phyloP scores from a whole-genome alignment of 2,329 filamentous ascomycete genomes.

The Madurella fahalii region DNA sequence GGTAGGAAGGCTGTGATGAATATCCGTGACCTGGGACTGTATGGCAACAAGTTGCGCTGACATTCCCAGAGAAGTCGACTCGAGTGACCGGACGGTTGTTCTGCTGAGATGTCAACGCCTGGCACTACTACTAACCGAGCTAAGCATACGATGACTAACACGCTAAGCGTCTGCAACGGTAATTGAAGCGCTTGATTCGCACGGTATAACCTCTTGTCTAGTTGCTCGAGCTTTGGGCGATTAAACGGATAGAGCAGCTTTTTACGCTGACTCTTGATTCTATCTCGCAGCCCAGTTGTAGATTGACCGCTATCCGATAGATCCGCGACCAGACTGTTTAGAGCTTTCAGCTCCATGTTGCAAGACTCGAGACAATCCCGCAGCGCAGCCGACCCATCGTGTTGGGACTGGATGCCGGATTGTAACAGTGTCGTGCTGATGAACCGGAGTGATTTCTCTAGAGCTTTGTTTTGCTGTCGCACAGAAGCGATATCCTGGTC shows the following conservation, averaged over 20 bases:
- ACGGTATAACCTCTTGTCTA: not conserved
- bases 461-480: not conserved
- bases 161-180: not conserved
- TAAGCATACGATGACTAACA: not conserved
- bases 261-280: not conserved
- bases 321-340: not conserved
- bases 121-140: too few relatives aligned
- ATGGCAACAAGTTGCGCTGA: not conserved
- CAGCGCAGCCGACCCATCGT: not conserved
- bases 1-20: not conserved
- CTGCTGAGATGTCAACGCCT: not conserved
- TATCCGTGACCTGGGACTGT: not conserved
- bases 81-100: not conserved
- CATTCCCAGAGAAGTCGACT: not conserved
- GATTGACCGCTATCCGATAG: not conserved
- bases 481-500: not conserved
- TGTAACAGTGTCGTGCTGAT: not conserved
- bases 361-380: not conserved
- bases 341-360: not conserved
- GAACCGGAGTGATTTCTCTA: not conserved
- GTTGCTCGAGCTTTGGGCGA: constrained; percentile 3
- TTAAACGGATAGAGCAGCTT: constrained; percentile 10
- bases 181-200: constrained; percentile 4
- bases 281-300: not conserved
- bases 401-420: not conserved